Conservation (phyloP, 2,329 filamentous ascomycete genomes). For the Pyricularia sp. region DNA sequence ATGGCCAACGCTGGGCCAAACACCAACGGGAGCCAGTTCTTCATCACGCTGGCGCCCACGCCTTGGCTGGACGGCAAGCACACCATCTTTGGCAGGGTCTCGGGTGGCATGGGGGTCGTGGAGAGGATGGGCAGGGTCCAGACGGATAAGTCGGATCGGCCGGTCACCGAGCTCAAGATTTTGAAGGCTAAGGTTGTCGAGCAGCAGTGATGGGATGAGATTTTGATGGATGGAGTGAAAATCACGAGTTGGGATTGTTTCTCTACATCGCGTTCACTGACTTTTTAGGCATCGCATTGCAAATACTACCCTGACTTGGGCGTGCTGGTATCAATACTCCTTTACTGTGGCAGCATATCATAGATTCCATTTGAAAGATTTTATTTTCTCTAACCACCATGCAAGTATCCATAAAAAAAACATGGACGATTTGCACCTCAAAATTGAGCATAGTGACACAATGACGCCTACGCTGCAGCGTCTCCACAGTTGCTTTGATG, state of each 20-base stretch:
- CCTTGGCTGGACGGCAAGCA: constrained; percentile 97
- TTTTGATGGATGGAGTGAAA: too few relatives aligned
- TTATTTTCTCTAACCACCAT: neutral
- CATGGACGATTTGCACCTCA: neutral
- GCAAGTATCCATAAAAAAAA: neutral
- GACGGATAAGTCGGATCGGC: constrained; percentile 72
- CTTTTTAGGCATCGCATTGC: neutral
- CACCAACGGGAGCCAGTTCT: constrained; percentile 94
- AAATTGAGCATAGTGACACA: neutral
- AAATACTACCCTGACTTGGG: neutral
- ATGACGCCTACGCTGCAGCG: neutral
- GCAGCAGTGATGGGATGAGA: constrained; percentile 29
- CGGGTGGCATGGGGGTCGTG: constrained; percentile 72
- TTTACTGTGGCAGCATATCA: neutral
- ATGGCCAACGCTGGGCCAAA: constrained; percentile 95
- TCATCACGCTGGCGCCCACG: constrained; percentile 86
- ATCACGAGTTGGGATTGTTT: neutral
- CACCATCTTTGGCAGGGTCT: constrained; percentile 90
- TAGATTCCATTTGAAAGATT: neutral
- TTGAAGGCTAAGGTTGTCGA: constrained; percentile 62
- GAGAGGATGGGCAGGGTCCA: constrained; percentile 82
- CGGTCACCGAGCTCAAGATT: constrained; percentile 75
- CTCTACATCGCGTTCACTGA: neutral
- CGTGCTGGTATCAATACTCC: neutral
- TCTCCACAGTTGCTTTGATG: neutral